Percentiles rank a stretch among this genome's conserved stretches.
Evolutionary conservation across 768 basidiomycete genomes (phyloP).

Genomic region (Serendipita vermifera): DNA sequence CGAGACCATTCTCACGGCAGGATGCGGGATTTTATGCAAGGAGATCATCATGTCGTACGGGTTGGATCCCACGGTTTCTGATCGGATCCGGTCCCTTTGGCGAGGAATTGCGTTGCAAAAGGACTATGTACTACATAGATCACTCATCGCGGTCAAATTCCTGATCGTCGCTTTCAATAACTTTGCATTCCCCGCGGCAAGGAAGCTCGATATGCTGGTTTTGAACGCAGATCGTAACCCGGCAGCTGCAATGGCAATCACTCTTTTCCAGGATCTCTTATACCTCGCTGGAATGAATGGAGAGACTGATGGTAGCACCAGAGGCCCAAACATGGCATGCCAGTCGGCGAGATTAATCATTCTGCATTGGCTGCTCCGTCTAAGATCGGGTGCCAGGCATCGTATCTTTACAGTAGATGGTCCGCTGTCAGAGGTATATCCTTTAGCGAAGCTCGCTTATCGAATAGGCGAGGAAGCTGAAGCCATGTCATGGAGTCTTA

Average conservation of each 20-base stretch:
- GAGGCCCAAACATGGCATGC: slow-evolving; percentile 27
- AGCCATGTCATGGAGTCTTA: too few relatives aligned
- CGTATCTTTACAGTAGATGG: slow-evolving; percentile 49
- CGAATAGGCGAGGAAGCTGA: too few relatives aligned
- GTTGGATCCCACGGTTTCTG: neutral
- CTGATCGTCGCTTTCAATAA: slow-evolving; percentile 56
- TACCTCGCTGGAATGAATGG: slow-evolving; percentile 27
- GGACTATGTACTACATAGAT: slow-evolving; percentile 18
- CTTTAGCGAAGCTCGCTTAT: slow-evolving; percentile 42
- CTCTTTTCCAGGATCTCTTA: slow-evolving; percentile 41
- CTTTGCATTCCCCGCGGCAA: slow-evolving; percentile 48
- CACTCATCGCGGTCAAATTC: slow-evolving; percentile 48
- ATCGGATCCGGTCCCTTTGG: neutral
- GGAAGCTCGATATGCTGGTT: neutral
- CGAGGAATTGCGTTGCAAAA: neutral
- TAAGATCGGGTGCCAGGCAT: slow-evolving; percentile 84
- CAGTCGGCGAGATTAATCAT: slow-evolving; percentile 52
- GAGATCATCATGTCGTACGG: neutral
- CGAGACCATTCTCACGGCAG: neutral
- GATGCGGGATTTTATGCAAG: neutral
- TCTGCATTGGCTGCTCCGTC: slow-evolving; percentile 76
- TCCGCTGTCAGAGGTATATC: slow-evolving; percentile 22
- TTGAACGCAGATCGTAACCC: slow-evolving; percentile 24
- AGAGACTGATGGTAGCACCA: slow-evolving; percentile 13
- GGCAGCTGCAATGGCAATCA: slow-evolving; percentile 33